phyloP scores from a whole-genome alignment of 495 filamentous ascomycete genomes.

The Penicillium herquei region DNA sequence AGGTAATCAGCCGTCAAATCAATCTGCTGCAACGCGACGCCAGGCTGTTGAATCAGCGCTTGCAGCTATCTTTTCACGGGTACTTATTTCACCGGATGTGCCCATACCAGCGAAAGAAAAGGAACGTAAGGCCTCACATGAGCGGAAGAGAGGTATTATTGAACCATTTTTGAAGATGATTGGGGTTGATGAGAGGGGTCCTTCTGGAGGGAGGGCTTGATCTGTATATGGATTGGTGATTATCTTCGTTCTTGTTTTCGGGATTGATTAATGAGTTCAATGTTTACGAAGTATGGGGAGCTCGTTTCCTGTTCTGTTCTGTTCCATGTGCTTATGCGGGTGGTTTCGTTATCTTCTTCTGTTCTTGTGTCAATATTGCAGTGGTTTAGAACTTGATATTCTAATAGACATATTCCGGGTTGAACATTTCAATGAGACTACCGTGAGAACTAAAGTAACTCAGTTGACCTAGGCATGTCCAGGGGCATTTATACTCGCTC shows the following conservation, averaged over 20 bases:
- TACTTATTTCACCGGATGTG: constrained; percentile 35
- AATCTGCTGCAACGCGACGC: constrained; percentile 25
- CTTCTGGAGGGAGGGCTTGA: constrained; percentile 31
- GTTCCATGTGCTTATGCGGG: neutral
- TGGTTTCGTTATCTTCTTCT: neutral
- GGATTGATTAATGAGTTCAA: neutral
- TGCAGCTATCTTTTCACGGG: constrained; percentile 30
- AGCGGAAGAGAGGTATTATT: constrained; percentile 39
- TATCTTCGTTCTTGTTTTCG: neutral
- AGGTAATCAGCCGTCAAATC: neutral
- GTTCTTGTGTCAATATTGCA: neutral
- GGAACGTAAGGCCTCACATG: constrained; percentile 40
- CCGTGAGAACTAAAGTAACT: too few species aligned
- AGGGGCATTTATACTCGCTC: too few species aligned
- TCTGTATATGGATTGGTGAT: neutral
- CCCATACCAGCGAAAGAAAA: constrained; percentile 39
- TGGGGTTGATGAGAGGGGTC: constrained; percentile 39
- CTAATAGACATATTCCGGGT: neutral
- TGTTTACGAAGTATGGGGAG: neutral
- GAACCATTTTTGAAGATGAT: constrained; percentile 47
- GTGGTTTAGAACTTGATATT: neutral
- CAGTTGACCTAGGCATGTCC: too few species aligned
- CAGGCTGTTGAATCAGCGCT: constrained; percentile 36
- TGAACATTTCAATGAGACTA: neutral
- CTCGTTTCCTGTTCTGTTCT: neutral